Evolutionary conservation across 2,329 filamentous ascomycete genomes (phyloP).

Genomic region (Claviceps spartinae): DNA sequence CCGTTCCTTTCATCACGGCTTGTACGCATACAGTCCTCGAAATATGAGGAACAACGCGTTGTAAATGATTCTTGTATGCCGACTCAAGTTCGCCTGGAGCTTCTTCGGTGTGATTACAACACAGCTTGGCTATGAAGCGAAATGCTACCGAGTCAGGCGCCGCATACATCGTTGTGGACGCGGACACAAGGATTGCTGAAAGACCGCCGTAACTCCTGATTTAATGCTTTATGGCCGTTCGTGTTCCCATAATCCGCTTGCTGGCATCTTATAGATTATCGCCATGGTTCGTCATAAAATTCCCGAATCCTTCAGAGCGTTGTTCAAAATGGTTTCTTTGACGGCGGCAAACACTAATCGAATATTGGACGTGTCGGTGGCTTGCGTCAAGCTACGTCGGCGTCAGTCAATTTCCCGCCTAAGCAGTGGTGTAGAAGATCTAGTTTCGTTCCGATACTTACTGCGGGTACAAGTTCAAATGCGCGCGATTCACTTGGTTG

Average conservation of each 20-base stretch:
- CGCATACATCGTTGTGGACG: background rate
- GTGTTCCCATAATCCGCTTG: constrained; percentile 2
- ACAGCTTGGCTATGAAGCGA: background rate
- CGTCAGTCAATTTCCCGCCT: background rate
- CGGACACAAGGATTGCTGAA: background rate
- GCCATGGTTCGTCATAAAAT: constrained; percentile 53
- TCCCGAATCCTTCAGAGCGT: constrained; percentile 93
- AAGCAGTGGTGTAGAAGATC: background rate
- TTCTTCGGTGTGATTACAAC: background rate
- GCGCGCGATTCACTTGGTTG: constrained; percentile 93
- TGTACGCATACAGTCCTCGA: too few species aligned
- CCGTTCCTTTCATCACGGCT: background rate
- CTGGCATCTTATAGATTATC: constrained; percentile 9
- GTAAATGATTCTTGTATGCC: background rate
- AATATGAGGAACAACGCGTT: too few species aligned
- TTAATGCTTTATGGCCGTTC: constrained; percentile 12
- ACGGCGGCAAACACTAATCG: constrained; percentile 94
- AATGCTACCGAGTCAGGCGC: background rate
- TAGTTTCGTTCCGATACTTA: constrained; percentile 32
- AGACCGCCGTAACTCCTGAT: constrained; percentile 6
- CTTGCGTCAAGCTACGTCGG: constrained; percentile 71
- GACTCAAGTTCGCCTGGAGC: background rate
- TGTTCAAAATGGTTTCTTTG: constrained; percentile 97
- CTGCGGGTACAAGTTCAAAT: constrained; percentile 96
- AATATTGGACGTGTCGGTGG: constrained; percentile 96